A percentile compares a stretch with the other conserved stretches of the same genome.
These are phyloP conservation scores for Solanum neorickii DNA, from an alignment of 257 asterid genomes.

Conservation along the genomic window DNA sequence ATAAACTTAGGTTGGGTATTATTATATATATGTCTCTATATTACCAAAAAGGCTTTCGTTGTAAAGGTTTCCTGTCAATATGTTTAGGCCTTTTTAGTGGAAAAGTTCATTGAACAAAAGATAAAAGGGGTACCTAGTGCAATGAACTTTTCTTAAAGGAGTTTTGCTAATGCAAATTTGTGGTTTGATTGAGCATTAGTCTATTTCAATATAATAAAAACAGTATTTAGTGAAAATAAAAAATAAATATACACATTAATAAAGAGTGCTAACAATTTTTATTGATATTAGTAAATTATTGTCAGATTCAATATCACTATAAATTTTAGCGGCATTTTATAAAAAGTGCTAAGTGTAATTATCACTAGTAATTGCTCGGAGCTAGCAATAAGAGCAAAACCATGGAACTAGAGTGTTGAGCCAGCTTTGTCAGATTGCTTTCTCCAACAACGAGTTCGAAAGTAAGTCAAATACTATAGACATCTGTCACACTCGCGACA, in stretches of 20 bases:
- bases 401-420: neutral
- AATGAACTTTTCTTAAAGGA: neutral
- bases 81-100: neutral
- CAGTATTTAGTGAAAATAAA: neutral
- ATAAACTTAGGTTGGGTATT: neutral
- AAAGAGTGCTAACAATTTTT: neutral
- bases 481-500: too few species aligned
- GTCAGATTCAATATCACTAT: too few species aligned
- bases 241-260: too few species aligned
- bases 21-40: neutral
- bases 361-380: neutral
- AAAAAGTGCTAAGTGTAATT: neutral
- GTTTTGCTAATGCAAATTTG: neutral
- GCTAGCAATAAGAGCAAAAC: neutral
- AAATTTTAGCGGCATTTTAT: too few species aligned
- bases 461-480: neutral
- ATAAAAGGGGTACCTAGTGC: neutral
- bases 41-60: neutral
- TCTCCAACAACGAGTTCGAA: neutral
- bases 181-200: neutral
- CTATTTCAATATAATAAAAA: neutral
- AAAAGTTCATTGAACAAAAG: neutral
- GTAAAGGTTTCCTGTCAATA: neutral
- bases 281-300: neutral
- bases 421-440: neutral